Percentiles rank a stretch among this genome's conserved stretches.
Conservation (phyloP, 345 rosid species). For the Heritiera fomes region DNA sequence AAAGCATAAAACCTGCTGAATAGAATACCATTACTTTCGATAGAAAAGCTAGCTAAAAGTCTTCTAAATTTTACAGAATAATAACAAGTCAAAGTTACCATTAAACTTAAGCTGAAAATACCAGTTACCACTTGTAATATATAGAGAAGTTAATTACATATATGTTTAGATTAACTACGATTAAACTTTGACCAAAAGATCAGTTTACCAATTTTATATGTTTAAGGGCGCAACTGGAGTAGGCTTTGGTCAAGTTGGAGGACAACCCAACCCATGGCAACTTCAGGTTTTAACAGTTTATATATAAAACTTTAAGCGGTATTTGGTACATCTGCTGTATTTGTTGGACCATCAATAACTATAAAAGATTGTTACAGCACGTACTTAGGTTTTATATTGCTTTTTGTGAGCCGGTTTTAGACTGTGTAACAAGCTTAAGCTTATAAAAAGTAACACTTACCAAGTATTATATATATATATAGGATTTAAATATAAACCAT, state of each 20-base stretch:
- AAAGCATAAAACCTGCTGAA: not conserved
- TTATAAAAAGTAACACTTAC: not conserved
- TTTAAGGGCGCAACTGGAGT: not conserved
- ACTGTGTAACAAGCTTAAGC: not conserved
- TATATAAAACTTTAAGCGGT: conserved; percentile 9
- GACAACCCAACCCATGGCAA: not conserved
- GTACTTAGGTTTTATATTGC: not conserved
- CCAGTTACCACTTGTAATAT: not conserved
- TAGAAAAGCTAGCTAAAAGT: not conserved
- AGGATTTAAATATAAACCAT: not conserved
- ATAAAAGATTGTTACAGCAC: not conserved
- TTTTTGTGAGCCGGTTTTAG: not conserved
- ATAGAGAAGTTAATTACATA: not conserved
- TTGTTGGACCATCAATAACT: not conserved
- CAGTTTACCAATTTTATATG: not conserved
- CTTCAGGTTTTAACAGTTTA: not conserved
- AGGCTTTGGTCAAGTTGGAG: conserved; percentile 18
- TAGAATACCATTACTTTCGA: conserved; percentile 5
- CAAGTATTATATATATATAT: not conserved
- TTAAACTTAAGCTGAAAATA: not conserved
- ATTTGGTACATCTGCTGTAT: conserved; percentile 18
- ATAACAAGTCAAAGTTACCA: not conserved
- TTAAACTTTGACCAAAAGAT: not conserved
- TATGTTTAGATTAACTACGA: too few relatives aligned
- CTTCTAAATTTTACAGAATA: not conserved